A percentile compares a stretch with the other conserved stretches of the same genome.
Evolutionary conservation across 805 yeast genomes (phyloP).

Genomic region (Torulaspora microellipsoides): DNA sequence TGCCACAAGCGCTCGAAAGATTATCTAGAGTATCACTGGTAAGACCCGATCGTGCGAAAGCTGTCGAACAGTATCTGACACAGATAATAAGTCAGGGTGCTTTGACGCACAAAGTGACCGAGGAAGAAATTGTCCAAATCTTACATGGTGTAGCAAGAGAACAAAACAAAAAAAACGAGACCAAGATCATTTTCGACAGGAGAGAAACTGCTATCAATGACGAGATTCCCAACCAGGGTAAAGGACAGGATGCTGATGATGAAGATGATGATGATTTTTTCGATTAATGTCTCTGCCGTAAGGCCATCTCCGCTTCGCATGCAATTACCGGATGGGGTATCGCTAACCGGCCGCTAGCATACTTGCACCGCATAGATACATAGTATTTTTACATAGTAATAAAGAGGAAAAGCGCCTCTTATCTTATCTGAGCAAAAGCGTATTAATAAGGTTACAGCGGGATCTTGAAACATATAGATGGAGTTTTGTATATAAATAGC

Average conservation of each 20-base stretch:
- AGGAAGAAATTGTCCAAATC: constrained; percentile 76
- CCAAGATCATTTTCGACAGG: constrained; percentile 62
- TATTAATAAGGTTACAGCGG: no score
- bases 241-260: constrained; percentile 37
- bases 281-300: constrained; percentile 36
- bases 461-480: no score
- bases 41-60: constrained; percentile 83
- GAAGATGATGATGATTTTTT: constrained; percentile 43
- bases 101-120: constrained; percentile 62
- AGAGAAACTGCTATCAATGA: constrained; percentile 42
- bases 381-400: no score
- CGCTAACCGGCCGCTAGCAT: no score
- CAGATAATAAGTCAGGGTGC: constrained; percentile 75
- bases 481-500: no score
- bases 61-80: constrained; percentile 76
- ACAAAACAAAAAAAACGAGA: constrained; percentile 55
- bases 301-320: no score
- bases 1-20: constrained; percentile 82
- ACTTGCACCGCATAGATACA: no score
- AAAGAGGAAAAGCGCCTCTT: no score
- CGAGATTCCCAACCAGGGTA: constrained; percentile 35
- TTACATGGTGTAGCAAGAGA: constrained; percentile 78
- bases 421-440: no score
- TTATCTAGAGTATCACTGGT: constrained; percentile 82
- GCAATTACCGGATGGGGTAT: no score